Conservation (phyloP, 1,139 yeast species). For the Geotrichum aggregatum region DNA sequence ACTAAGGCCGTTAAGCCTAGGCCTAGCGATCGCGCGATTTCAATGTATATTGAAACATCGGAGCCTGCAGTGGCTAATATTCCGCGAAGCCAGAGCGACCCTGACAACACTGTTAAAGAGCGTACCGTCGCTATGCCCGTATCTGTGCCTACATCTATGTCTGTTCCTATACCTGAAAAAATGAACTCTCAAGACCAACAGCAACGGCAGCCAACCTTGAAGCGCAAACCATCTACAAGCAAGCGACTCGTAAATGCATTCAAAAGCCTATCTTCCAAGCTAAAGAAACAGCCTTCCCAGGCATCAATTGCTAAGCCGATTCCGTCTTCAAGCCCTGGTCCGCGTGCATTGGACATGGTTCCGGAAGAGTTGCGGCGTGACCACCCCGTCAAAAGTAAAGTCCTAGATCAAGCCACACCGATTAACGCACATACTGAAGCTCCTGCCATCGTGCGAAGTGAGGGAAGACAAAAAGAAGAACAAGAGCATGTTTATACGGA, state of each 20-base stretch:
- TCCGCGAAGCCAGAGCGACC: neutral
- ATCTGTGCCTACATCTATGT: too few species aligned
- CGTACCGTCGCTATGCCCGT: neutral
- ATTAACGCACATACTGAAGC: neutral
- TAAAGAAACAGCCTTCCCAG: conserved; percentile 2
- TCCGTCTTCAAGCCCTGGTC: too few species aligned
- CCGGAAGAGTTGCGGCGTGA: neutral
- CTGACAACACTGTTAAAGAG: neutral
- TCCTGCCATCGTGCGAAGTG: too few species aligned
- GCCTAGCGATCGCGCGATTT: neutral
- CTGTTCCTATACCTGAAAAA: neutral
- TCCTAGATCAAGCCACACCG: neutral
- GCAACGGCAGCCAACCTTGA: conserved; percentile 2
- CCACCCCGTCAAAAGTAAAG: neutral
- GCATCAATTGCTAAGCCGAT: too few species aligned
- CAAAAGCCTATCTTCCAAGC: neutral
- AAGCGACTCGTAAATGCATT: conserved; percentile 4
- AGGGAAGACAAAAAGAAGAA: too few species aligned
- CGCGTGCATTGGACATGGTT: neutral
- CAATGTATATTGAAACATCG: neutral
- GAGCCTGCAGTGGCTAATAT: neutral
- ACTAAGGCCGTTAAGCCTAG: neutral
- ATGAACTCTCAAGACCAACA: neutral
- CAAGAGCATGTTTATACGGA: too few species aligned
- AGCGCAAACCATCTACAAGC: conserved; percentile 5